Base-by-base conservation (phyloP, 2,329 filamentous ascomycete genomes). In the Cercospora brassicicola region DNA sequence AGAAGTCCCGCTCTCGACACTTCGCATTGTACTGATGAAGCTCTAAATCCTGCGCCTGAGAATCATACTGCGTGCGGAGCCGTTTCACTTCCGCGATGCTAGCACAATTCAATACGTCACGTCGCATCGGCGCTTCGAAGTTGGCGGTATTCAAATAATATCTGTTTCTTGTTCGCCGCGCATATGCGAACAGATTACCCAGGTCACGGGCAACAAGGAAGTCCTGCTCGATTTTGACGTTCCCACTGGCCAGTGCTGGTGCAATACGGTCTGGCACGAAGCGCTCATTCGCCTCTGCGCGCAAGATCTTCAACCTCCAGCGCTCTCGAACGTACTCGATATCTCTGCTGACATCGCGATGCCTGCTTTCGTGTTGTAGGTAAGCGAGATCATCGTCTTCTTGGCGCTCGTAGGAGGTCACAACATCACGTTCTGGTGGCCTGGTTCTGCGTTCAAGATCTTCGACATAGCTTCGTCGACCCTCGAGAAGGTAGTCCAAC, bases 401-500 rank as follows among this genome's bases (percentile, higher is more conserved):
- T 53, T 68, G 63, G 23, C 62, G 36, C 11, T 53, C 53, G 36
- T 60, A 62, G n/a, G 53, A 61, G n/a, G 30, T 63, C 2, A 48
- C 51, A 5, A 59, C 56, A 10, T 65, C 39, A 30, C 67, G 61
- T 9, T 69, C 30, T 36, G 64, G 20, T 10, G 20, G 59, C 39
- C n/a, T 30, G 42, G 51, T 3, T 3, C 28, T 57, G 28, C 59
- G 26, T 26, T 68, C 55, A 2, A 66, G 61, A 26, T 74, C 72
- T 26, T 65, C 61, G 7, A 71, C 53, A 28, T 67, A 60, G 45
- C 69, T 72, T 15, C 70, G 64, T 18, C 60, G 66, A 4, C 67
- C 69, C 20, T 66, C 64, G 28, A 73, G 70, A 15, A 73, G 45
- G 51, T 73, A 73, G 28, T 73, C 71, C n/a, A 74, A 66, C 64